Percentiles rank a stretch among this genome's conserved stretches.
Evolutionary conservation across 2,329 filamentous ascomycete genomes (phyloP).

Genomic region (Venturia asperata): DNA sequence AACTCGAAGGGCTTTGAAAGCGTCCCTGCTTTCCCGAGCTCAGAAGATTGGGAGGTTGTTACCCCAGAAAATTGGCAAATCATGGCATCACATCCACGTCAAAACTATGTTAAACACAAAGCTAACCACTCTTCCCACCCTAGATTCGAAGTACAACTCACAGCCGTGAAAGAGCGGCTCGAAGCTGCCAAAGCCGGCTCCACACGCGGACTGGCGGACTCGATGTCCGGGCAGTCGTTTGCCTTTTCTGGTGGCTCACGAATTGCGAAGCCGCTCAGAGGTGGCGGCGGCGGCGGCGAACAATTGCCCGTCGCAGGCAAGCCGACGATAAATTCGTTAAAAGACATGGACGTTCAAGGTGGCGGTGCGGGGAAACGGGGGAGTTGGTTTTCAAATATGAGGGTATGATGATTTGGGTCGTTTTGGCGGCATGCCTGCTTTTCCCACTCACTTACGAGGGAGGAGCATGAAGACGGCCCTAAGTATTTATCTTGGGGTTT

Average conservation of each 20-base stretch:
- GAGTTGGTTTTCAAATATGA: conserved; percentile 16
- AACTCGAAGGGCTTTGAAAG: not conserved
- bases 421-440: not conserved
- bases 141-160: conserved; percentile 95
- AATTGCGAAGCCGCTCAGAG: conserved; percentile 59
- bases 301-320: conserved; percentile 25
- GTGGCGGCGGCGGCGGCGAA: conserved; percentile 41
- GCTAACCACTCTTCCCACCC: conserved; percentile 1
- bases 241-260: conserved; percentile 45
- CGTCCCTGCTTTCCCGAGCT: not conserved
- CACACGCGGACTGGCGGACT: conserved; percentile 67
- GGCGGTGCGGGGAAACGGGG: conserved; percentile 13
- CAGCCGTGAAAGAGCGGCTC: conserved; percentile 93
- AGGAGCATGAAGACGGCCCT: not conserved
- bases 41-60: not conserved
- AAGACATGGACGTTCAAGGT: not conserved
- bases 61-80: not conserved
- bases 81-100: conserved; percentile 1
- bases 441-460: not conserved
- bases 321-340: conserved; percentile 6
- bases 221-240: conserved; percentile 57
- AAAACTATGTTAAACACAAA: not conserved
- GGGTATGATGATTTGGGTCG: conserved; percentile 5
- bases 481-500: not conserved
- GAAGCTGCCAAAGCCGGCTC: conserved; percentile 90